Evolutionary conservation across 805 yeast genomes (phyloP).

Genomic region (Cyberlindnera japonica): DNA sequence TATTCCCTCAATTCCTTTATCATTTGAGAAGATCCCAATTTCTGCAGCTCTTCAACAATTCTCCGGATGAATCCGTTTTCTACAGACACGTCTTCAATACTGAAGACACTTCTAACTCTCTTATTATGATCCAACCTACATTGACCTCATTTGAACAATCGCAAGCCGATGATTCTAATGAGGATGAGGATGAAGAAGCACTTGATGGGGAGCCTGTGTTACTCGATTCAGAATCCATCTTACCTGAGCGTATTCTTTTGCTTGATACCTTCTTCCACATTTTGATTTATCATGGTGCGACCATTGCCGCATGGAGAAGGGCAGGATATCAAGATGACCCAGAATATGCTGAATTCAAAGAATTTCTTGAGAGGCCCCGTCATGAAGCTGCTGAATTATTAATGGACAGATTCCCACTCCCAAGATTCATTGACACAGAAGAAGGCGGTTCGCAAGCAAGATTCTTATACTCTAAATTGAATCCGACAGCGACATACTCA

Average conservation of each 20-base stretch:
- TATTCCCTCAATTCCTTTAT: slow-evolving; percentile 94
- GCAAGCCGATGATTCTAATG: slow-evolving; percentile 66
- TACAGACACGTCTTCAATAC: slow-evolving; percentile 88
- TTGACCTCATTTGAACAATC: slow-evolving; percentile 81
- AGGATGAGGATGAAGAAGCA: slow-evolving; percentile 2
- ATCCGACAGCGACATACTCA: slow-evolving; percentile 86
- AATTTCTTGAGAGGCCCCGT: slow-evolving; percentile 82
- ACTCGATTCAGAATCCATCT: slow-evolving; percentile 87
- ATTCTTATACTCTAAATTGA: slow-evolving; percentile 88
- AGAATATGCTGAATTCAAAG: slow-evolving; percentile 85
- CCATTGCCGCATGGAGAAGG: slow-evolving; percentile 94
- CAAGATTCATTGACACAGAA: slow-evolving; percentile 94
- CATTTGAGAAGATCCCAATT: slow-evolving; percentile 96
- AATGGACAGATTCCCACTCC: slow-evolving; percentile 94
- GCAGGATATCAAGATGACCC: slow-evolving; percentile 90
- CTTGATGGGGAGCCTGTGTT: slow-evolving; percentile 56
- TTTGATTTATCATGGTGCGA: slow-evolving; percentile 90
- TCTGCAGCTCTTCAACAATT: slow-evolving; percentile 92
- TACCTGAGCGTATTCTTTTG: slow-evolving; percentile 80
- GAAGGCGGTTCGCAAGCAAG: slow-evolving; percentile 99
- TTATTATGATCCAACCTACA: slow-evolving; percentile 98
- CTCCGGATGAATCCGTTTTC: slow-evolving; percentile 98
- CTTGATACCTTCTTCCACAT: slow-evolving; percentile 97
- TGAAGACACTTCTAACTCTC: slow-evolving; percentile 88
- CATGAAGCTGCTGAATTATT: slow-evolving; percentile 89